These are phyloP conservation scores for Cladosporium cucumerinum DNA, from an alignment of 2,329 filamentous ascomycete species.

Conservation along the genomic window DNA sequence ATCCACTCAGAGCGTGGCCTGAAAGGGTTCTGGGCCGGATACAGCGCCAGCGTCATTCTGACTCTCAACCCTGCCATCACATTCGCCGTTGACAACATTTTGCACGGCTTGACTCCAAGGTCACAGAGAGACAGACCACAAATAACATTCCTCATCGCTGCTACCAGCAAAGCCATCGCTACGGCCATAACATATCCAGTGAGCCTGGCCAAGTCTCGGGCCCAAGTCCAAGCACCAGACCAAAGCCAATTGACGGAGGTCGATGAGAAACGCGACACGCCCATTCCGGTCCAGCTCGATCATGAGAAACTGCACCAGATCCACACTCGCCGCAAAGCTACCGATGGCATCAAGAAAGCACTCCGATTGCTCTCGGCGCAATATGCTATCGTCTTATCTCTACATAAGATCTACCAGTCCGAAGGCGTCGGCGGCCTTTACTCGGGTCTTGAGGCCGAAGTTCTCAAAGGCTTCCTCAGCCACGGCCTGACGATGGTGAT, in stretches of 20 bases:
- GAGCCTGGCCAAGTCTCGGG: conserved; percentile 75
- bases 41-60: conserved; percentile 73
- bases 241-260: conserved; percentile 25
- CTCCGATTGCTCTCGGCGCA: conserved; percentile 29
- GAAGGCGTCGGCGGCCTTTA: conserved; percentile 72
- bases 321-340: conserved; percentile 8
- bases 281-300: conserved; percentile 19
- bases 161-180: conserved; percentile 73
- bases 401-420: conserved; percentile 32
- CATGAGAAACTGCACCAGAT: conserved; percentile 19
- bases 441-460: conserved; percentile 69
- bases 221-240: conserved; percentile 57
- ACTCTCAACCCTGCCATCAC: conserved; percentile 85
- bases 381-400: conserved; percentile 29
- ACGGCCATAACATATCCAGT: conserved; percentile 80
- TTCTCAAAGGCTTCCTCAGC: conserved; percentile 78
- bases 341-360: conserved; percentile 6
- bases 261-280: conserved; percentile 26
- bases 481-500: conserved; percentile 85
- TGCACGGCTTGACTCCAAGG: conserved; percentile 60
- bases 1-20: conserved; percentile 69
- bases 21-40: conserved; percentile 80
- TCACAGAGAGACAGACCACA: conserved; percentile 50
- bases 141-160: conserved; percentile 65
- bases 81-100: conserved; percentile 73